phyloP scores from a whole-genome alignment of 768 basidiomycete species.

The Cubamyces sp. region DNA sequence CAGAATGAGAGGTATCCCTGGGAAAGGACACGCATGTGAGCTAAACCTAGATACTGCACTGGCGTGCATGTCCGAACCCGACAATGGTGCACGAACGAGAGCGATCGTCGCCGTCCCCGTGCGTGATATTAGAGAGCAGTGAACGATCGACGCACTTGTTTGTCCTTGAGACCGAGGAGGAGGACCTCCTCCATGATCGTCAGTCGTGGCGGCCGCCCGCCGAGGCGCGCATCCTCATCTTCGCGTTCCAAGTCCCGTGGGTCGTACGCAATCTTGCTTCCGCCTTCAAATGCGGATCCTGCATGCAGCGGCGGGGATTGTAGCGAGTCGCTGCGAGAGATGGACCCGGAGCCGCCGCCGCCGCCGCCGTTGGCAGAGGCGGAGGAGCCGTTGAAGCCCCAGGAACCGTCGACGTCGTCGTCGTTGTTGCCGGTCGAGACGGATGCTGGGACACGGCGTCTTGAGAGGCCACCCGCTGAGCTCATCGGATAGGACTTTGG shows the following conservation, averaged over 20 bases:
- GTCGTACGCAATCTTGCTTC: constrained; percentile 91
- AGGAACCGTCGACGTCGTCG: constrained; percentile 40
- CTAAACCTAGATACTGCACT: not conserved
- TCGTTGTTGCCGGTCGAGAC: constrained; percentile 35
- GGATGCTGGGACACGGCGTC: constrained; percentile 54
- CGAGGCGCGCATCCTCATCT: constrained; percentile 61
- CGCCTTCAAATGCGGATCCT: constrained; percentile 83
- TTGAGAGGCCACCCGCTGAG: constrained; percentile 57
- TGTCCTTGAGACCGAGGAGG: constrained; percentile 93
- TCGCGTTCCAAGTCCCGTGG: constrained; percentile 84
- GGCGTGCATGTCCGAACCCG: not conserved
- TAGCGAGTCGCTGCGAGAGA: constrained; percentile 21
- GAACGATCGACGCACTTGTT: constrained; percentile 61
- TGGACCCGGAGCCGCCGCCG: constrained; percentile 19
- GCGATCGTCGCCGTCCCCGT: no score
- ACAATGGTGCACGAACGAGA: not conserved
- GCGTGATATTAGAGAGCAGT: not conserved
- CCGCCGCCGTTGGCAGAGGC: not conserved
- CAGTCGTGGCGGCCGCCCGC: constrained; percentile 78
- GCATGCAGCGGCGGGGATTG: constrained; percentile 48
- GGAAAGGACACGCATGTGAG: not conserved
- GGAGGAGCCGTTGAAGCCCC: constrained; percentile 37
- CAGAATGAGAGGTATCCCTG: constrained; percentile 97
- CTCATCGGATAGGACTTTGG: constrained; percentile 44
- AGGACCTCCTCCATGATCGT: constrained; percentile 98